Evolutionary conservation across 306 rosid genomes (phyloP).

Genomic region (Clitoria ternatea): DNA sequence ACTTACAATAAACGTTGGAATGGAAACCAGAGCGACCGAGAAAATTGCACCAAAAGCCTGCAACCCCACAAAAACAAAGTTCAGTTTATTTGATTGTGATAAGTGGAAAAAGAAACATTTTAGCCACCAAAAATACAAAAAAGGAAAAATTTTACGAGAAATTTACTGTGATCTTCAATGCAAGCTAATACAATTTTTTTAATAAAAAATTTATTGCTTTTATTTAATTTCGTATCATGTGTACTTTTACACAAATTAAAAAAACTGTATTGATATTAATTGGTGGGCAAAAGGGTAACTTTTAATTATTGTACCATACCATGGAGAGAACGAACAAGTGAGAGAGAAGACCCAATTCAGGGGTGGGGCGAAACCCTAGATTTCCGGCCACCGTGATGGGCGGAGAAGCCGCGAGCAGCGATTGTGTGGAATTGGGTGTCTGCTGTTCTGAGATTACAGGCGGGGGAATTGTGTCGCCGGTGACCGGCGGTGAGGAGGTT

Average conservation of each 20-base stretch:
- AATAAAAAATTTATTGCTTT: too few species aligned
- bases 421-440: background rate
- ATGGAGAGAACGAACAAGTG: slow-evolving; percentile 35
- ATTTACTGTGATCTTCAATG: too few species aligned
- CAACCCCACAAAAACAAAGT: background rate
- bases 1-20: slow-evolving; percentile 48
- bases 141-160: too few species aligned
- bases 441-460: background rate
- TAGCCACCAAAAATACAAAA: too few species aligned
- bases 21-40: slow-evolving; percentile 38
- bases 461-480: background rate
- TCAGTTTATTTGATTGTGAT: background rate
- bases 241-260: too few species aligned
- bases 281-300: background rate
- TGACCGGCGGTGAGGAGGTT: background rate
- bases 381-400: background rate
- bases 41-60: slow-evolving; percentile 50
- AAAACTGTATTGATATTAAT: too few species aligned
- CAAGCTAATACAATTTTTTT: too few species aligned
- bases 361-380: slow-evolving; percentile 29
- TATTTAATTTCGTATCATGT: too few species aligned
- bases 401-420: background rate
- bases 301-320: background rate
- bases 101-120: too few species aligned
- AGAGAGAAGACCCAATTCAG: slow-evolving; percentile 37